Evolutionary conservation across 192 early-diverging fungal genomes (phyloP), one percentile per base, ranked within the genome.

Genomic region (Haplosporangium gracile): DNA sequence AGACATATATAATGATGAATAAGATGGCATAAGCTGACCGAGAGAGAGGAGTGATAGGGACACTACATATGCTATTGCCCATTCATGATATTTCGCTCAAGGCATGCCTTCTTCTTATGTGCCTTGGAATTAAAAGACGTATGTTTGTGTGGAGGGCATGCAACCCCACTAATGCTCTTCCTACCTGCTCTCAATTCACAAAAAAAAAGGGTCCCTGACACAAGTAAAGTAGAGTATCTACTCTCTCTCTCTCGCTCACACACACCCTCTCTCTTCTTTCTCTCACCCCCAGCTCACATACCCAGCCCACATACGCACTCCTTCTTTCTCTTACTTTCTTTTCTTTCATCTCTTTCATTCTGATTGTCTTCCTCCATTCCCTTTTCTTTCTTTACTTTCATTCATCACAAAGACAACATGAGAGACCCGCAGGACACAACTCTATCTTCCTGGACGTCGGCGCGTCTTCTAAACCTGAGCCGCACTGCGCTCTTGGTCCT

Each of bases 401-500:
- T 32, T 29, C 42, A 39, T 43, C 26, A 32, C 22, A 68, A 47
- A 16, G 0, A 32, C 15, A 4, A 20, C 68, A 70, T 29, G 32
- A 53, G 38, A 70, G 34, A 53, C 70, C 26, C 36, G 4, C 18
- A 40, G 2, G 60, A 65, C 60, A 26, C 55, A 9, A 5, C 55
- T 13, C 9, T 26, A 38, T 72, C 55, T 18, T 73, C 53, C 20
- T 22, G 49, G 49, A 5, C 40, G n/a, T 34, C 60, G 39, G 45
- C 63, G 45, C 60, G 42, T 36, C 18, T 70, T 4, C 10, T 36
- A 38, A 55, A n/a, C 43, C 36, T 77, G 5, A 18, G 38, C 40
- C 73, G 57, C 7, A 72, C 74, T 9, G 57, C 82, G 32, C 38
- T 84, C 49, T 47, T 79, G 7, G 68, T 78, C 29, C 63, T 84